Base-by-base conservation (phyloP, 1,139 yeast genomes). In the Magnusiomyces sp. region DNA sequence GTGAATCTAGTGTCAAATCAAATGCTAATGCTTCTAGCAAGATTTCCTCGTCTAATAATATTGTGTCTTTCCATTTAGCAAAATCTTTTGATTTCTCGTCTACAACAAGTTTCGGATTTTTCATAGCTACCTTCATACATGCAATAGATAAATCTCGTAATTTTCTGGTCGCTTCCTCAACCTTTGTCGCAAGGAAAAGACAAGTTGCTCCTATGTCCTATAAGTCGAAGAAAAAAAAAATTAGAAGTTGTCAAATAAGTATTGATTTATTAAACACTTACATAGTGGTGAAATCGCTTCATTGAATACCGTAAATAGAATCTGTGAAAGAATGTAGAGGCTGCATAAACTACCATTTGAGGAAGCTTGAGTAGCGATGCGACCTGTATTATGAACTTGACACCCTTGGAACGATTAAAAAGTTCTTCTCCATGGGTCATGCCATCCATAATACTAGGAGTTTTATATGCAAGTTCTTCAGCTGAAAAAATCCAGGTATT, bases 121-220 rank as follows among this genome's bases (percentile, higher is more conserved):
- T 73, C 33, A 69, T 69, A 0, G 79, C 79, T 9, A 71, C 67
- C 48, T 68, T 67, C 2, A 77, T 74, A 55, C 77, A 72, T 4
- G 71, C 69, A 27, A 71, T 64, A 13, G 75, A 76, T 2, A 77
- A 69, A 50, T 76, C 80, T 44, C 71, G 60, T 29, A 76, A 59
- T 46, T 71, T 64, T 37, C 81, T 66, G 45, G 73, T 70, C 27
- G 75, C 68, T 52, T 77, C 81, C 50, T 76, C 79, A 7, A 75
- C 70, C 53, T 77, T 77, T 49, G 77, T 70, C 1, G 80, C 80
- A 27, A 77, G 62, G 57, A 77, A 76, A 32, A 77, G 56, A 34
- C 75, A 64, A 1, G 79, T 71, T 0, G 77, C 79, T 0, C 73
- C 80, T 32, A 72, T 67, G 50, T 76, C 40, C 46, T 44, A 36